These are phyloP conservation scores for Cymbopogon flexuosus DNA, from an alignment of 202 grass and related monocot species.

Conservation along the genomic window DNA sequence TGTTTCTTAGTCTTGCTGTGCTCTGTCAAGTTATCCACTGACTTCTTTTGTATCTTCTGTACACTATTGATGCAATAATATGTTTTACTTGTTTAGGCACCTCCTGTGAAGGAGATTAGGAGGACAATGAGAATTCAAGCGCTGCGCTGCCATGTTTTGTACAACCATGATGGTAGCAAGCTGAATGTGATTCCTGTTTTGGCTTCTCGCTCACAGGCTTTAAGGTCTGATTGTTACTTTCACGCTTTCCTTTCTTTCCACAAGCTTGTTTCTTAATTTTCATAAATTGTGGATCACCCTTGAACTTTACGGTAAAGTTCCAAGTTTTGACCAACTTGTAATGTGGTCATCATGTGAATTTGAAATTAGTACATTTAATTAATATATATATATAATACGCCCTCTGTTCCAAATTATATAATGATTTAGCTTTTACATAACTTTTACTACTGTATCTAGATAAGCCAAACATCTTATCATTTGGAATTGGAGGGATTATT, in stretches of 20 bases:
- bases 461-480: neutral
- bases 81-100: constrained; percentile 41
- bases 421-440: neutral
- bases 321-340: constrained; percentile 3
- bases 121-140: constrained; percentile 76
- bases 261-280: constrained; percentile 14
- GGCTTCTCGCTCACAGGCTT: constrained; percentile 63
- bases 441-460: neutral
- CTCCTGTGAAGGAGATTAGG: constrained; percentile 57
- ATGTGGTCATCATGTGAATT: neutral
- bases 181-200: constrained; percentile 68
- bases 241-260: neutral
- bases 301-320: neutral
- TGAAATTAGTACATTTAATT: neutral
- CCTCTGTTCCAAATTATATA: neutral
- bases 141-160: constrained; percentile 64
- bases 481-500: neutral
- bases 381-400: neutral
- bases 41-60: neutral
- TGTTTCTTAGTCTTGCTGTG: constrained; percentile 23
- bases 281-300: neutral
- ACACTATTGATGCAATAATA: constrained; percentile 12
- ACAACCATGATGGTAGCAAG: constrained; percentile 65
- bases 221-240: constrained; percentile 42
- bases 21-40: neutral